Conservation (phyloP, 345 rosid species). For the Populus pruinosa region DNA sequence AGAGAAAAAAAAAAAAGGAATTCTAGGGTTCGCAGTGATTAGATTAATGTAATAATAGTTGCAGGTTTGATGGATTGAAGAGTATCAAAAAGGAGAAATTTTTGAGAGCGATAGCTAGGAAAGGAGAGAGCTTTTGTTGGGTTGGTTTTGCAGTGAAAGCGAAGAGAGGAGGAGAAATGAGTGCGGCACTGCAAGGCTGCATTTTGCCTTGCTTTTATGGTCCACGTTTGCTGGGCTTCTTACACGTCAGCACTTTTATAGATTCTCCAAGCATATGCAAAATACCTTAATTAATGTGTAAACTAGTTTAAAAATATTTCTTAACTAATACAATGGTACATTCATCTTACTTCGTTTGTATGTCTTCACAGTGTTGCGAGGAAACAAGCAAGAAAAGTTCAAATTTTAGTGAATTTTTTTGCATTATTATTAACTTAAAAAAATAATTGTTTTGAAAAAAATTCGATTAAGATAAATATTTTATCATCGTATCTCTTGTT, state of each 20-base stretch:
- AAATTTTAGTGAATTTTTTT: too few relatives aligned
- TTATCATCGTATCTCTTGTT: too few relatives aligned
- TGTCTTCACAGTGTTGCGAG: too few relatives aligned
- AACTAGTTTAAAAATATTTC: too few relatives aligned
- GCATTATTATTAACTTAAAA: too few relatives aligned
- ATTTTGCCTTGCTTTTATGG: background rate
- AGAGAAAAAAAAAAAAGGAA: background rate
- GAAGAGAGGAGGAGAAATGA: background rate
- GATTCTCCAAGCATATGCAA: background rate
- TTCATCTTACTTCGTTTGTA: too few relatives aligned
- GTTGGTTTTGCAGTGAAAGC: background rate
- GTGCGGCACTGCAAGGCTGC: background rate
- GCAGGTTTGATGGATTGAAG: background rate
- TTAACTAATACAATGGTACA: too few relatives aligned
- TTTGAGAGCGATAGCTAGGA: background rate
- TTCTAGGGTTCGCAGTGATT: background rate
- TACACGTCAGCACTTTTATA: conserved; percentile 1
- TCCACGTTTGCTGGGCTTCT: background rate
- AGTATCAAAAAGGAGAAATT: background rate
- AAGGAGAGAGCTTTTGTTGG: background rate
- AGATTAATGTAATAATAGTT: background rate
- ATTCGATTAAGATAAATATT: too few relatives aligned
- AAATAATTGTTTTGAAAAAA: too few relatives aligned
- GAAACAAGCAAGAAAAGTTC: too few relatives aligned
- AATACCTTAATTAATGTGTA: too few relatives aligned